Evolutionary conservation across 2,329 filamentous ascomycete genomes (phyloP).

Genomic region (Hortaea werneckii): DNA sequence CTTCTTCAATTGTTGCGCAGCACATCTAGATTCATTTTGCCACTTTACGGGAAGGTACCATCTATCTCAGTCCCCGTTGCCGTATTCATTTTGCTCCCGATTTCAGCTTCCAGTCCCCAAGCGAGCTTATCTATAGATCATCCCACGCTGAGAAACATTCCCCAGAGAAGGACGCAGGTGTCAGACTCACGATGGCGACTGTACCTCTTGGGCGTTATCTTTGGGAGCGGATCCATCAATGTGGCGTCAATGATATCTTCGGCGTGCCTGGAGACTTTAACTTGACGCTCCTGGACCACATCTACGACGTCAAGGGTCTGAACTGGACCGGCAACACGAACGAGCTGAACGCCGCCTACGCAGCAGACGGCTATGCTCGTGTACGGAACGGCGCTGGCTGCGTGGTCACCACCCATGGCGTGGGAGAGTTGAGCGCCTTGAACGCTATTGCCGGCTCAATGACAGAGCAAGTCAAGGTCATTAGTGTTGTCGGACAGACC

Average conservation of each 20-base stretch:
- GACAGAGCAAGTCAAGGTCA: constrained; percentile 34
- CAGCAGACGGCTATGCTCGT: constrained; percentile 48
- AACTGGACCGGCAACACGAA: constrained; percentile 45
- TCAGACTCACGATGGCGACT: constrained; percentile 43
- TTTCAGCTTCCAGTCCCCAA: too few relatives aligned
- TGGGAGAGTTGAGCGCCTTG: constrained; percentile 41
- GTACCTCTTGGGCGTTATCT: constrained; percentile 34
- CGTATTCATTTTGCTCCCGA: too few relatives aligned
- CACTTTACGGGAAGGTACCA: too few relatives aligned
- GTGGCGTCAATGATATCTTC: constrained; percentile 32
- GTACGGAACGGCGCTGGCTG: constrained; percentile 41
- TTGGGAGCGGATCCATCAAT: constrained; percentile 33
- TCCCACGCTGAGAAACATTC: too few relatives aligned
- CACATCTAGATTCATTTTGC: too few relatives aligned
- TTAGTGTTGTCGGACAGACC: constrained; percentile 39
- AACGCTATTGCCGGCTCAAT: constrained; percentile 36
- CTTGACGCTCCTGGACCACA: constrained; percentile 34
- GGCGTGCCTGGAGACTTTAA: constrained; percentile 39
- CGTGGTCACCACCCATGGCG: constrained; percentile 51
- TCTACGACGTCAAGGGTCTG: constrained; percentile 31
- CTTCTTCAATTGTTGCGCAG: too few relatives aligned
- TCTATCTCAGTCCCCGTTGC: too few relatives aligned
- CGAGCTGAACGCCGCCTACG: constrained; percentile 49
- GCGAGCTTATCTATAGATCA: too few relatives aligned
- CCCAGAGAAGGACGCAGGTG: too few relatives aligned